phyloP scores from a whole-genome alignment of 768 basidiomycete genomes.

The Hysterangium stoloniferum region DNA sequence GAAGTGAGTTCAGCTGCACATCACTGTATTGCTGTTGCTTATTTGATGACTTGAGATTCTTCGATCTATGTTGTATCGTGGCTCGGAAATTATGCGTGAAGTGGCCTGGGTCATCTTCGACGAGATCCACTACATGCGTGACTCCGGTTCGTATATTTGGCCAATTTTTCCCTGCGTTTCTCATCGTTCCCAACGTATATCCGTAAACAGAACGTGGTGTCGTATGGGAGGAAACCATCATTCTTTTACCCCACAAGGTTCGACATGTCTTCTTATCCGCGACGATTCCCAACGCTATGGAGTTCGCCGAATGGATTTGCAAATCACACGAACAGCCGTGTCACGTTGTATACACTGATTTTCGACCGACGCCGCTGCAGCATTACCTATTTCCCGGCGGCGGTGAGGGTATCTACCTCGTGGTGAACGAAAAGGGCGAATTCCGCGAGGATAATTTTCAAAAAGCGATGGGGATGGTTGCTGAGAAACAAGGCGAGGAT shows the following conservation, averaged over 20 bases:
- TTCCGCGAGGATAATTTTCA: slow-evolving; percentile 97
- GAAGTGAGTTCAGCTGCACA: slow-evolving; percentile 49
- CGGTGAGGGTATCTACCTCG: slow-evolving; percentile 93
- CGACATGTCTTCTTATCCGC: slow-evolving; percentile 98
- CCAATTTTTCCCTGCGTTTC: background rate
- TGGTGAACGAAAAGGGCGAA: slow-evolving; percentile 97
- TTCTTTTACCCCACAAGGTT: slow-evolving; percentile 90
- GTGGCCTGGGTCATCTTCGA: slow-evolving; percentile 99
- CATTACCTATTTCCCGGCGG: slow-evolving; percentile 98
- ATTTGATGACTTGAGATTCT: slow-evolving; percentile 58
- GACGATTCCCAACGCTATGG: slow-evolving; percentile 98
- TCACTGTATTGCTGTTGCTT: background rate
- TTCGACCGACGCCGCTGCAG: slow-evolving; percentile 94
- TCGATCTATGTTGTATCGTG: slow-evolving; percentile 96
- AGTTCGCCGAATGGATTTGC: slow-evolving; percentile 99
- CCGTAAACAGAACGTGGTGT: slow-evolving; percentile 77
- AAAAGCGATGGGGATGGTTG: slow-evolving; percentile 94
- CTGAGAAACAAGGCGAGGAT: slow-evolving; percentile 80
- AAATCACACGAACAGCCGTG: slow-evolving; percentile 96
- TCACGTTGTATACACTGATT: slow-evolving; percentile 98
- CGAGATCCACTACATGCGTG: slow-evolving; percentile 99
- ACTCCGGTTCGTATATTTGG: slow-evolving; percentile 43
- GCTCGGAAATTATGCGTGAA: slow-evolving; percentile 98
- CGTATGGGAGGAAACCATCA: slow-evolving; percentile 99
- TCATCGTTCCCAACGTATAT: background rate